Percentiles rank a stretch among this genome's conserved stretches.
These are phyloP conservation scores for Cyclotella sp. DNA, from an alignment of 108 stramenopile genomes.

Conservation along the genomic window DNA sequence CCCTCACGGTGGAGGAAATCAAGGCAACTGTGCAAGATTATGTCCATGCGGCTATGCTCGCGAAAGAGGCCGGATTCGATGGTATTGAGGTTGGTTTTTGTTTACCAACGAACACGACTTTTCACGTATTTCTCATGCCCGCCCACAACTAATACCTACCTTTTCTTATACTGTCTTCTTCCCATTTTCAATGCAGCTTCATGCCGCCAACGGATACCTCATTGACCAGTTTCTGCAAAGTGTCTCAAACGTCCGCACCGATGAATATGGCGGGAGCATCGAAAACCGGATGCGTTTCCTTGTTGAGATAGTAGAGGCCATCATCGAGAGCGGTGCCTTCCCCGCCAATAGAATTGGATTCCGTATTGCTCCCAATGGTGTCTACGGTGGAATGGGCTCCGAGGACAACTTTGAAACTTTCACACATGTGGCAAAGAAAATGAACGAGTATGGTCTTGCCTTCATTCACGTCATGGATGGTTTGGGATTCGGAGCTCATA, in stretches of 20 bases:
- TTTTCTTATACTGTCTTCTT: too few species aligned
- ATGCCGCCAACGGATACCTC: slow-evolving; percentile 11
- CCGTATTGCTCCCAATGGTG: slow-evolving; percentile 78
- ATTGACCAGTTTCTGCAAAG: slow-evolving; percentile 17
- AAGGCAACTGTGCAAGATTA: slow-evolving; percentile 9
- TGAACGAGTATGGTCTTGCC: slow-evolving; percentile 61
- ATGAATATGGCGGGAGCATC: slow-evolving; percentile 19
- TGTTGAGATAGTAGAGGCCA: slow-evolving; percentile 36
- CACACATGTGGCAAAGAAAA: slow-evolving; percentile 46
- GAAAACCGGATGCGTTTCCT: slow-evolving; percentile 7
- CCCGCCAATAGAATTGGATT: slow-evolving; percentile 66
- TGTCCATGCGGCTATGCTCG: background rate
- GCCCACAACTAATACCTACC: too few species aligned
- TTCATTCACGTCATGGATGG: slow-evolving; percentile 83
- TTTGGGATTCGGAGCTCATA: slow-evolving; percentile 73
- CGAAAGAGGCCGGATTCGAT: slow-evolving; percentile 12
- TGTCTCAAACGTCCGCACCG: background rate
- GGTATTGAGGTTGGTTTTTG: slow-evolving; percentile 1
- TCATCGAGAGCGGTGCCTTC: slow-evolving; percentile 61
- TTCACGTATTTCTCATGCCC: too few species aligned
- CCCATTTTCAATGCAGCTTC: background rate
- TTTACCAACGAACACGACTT: too few species aligned
- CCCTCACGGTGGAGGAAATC: slow-evolving; percentile 9
- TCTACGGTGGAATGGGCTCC: slow-evolving; percentile 67
- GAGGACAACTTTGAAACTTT: slow-evolving; percentile 67